Evolutionary conservation across 2,329 filamentous ascomycete species (phyloP).

Genomic region (Dactylellina sp.): DNA sequence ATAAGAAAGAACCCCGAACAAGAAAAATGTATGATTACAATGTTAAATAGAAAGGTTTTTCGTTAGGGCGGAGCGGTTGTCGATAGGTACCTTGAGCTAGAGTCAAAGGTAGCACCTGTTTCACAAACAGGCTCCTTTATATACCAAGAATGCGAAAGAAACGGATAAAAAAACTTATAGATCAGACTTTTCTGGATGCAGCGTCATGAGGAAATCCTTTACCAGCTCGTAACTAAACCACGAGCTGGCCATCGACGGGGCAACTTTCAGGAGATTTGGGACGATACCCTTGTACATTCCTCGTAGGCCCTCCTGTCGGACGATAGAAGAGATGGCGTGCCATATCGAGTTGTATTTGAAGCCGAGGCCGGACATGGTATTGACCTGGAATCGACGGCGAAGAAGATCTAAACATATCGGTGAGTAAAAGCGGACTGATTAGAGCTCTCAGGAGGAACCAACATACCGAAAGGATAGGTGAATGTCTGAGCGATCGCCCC

Average conservation of each 20-base stretch:
- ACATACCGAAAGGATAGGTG: constrained; percentile 92
- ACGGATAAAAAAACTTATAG: constrained; percentile 20
- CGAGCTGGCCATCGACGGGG: constrained; percentile 97
- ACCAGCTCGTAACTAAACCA: constrained; percentile 98
- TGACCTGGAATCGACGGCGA: constrained; percentile 94
- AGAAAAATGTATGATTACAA: constrained; percentile 48
- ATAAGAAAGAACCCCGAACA: constrained; percentile 8
- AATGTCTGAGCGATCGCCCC: constrained; percentile 96
- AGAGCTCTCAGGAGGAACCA: constrained; percentile 15
- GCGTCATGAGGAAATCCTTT: constrained; percentile 80
- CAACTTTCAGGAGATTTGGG: constrained; percentile 95
- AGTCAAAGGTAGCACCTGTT: no score
- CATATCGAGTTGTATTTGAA: constrained; percentile 91
- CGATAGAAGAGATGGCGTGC: constrained; percentile 84
- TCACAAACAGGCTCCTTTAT: neutral
- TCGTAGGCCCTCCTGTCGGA: constrained; percentile 82
- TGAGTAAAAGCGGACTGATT: no score
- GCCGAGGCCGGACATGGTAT: constrained; percentile 98
- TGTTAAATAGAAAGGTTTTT: constrained; percentile 21
- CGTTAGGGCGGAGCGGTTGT: neutral
- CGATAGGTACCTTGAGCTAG: no score
- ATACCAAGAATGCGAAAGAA: constrained; percentile 8
- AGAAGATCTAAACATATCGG: constrained; percentile 70
- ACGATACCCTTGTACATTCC: constrained; percentile 97
- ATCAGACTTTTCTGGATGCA: constrained; percentile 65